Base-by-base conservation (phyloP, 305 asterid genomes). In the Striga hermonthica region DNA sequence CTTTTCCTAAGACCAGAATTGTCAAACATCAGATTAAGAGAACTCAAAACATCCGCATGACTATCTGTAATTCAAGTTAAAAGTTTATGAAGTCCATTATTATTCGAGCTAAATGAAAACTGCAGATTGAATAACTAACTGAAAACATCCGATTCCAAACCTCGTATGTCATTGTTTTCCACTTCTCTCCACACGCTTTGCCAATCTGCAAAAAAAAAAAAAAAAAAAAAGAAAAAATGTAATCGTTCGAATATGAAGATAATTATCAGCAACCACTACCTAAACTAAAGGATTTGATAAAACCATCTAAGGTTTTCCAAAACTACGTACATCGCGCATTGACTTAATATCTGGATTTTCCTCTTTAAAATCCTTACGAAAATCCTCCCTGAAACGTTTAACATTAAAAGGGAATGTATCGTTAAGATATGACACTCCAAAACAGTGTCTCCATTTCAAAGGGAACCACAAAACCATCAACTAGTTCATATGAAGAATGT, bases 161-260 rank as follows among this genome's bases (percentile, higher is more conserved):
- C 96, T 91, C 98, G 59, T 84, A 89, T 15, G 84, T 80, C 97
- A 91, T 91, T 37, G 88, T 82, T 66, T 89, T 91, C 98, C 98
- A 91, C 87, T 81, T 91, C 77, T 82, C 93, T 56, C 98, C 98
- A 55, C 95, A 80, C 11, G 95, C 98, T 86, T 91, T 91, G 70
- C 98, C 98, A 68, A 91, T 66, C 98, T 91, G 79, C 74, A 83
- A 60, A 22, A 70, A 66, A 16, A 48, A 57, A 69, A n/a, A n/a
- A 83, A 60, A 22, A 70, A 66, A 22, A 48, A 57, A 69, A 83
- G 57, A 22, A 70, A 66, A 22, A 48, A 57, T 66, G 45, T 22
- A 72, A 67, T 14, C 7, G 40, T 48, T 22, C 60, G 50, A 77
- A 22, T 15, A 9, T 31, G 59, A 57, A 61, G 41, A 59, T 55